A percentile compares a stretch with the other conserved stretches of the same genome.
Evolutionary conservation across 2,329 filamentous ascomycete species (phyloP).

Genomic region (Dendrostoma leiphaemia): DNA sequence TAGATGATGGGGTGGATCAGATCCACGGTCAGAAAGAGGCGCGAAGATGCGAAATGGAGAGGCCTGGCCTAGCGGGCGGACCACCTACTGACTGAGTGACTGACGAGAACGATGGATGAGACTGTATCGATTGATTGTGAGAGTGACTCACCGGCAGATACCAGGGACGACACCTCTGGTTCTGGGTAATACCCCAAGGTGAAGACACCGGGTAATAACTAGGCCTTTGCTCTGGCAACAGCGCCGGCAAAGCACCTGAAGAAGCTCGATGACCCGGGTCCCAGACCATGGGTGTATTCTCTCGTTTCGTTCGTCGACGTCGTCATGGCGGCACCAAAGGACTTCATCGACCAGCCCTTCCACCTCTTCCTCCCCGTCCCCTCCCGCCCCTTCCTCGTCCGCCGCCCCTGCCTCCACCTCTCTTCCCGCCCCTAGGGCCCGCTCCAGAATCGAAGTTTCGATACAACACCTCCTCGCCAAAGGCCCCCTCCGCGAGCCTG

Average conservation of each 20-base stretch:
- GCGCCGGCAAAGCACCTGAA: background rate
- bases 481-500: slow-evolving; percentile 75
- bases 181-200: background rate
- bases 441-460: slow-evolving; percentile 48
- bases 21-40: no score
- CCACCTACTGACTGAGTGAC: no score
- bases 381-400: slow-evolving; percentile 39
- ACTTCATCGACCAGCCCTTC: slow-evolving; percentile 26
- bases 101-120: background rate
- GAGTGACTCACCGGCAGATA: slow-evolving; percentile 6
- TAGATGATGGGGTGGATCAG: no score
- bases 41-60: no score
- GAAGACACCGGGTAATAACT: background rate
- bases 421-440: slow-evolving; percentile 36
- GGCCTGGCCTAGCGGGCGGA: no score
- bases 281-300: background rate
- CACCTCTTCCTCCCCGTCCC: slow-evolving; percentile 36
- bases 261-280: background rate
- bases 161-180: background rate
- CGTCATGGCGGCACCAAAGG: background rate
- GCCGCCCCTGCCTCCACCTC: slow-evolving; percentile 33
- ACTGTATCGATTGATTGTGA: background rate
- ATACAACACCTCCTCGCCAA: slow-evolving; percentile 72
- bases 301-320: background rate
- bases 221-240: background rate